Evolutionary conservation across 768 basidiomycete genomes (phyloP), one percentile per base, ranked within the genome.

Genomic region (Peribolospora kevripleyi): DNA sequence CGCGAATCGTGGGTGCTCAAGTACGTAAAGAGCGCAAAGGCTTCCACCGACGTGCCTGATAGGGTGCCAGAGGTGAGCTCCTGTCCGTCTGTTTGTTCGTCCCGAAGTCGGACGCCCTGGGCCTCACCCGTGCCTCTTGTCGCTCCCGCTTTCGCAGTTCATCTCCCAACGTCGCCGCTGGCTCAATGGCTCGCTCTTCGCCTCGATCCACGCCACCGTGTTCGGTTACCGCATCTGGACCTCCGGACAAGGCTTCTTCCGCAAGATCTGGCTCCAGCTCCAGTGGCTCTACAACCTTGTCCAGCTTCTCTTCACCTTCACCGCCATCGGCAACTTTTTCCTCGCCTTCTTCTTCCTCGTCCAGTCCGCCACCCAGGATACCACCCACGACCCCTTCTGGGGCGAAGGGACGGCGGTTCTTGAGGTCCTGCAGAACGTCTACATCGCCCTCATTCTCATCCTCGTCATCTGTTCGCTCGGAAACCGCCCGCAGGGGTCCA

Each of bases 381-480:
- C 73, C 50, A 63, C 69, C 5, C 71, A 67, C 1, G 78, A 82
- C 60, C 84, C 87, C 0, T 91, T 91, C 72, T 64, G 69, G 7
- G 80, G 81, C 49, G 81, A 81, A 46, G 84, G 85, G 36, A 69
- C 72, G 61, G 72, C 76, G 39, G 76, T 78, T 43, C 84, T 88
- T 63, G 79, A 84, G 62, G 71, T 87, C 46, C 50, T 52, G 40
- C 54, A 58, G 50, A 63, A 38, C 43, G 59, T 91, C 51, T 91
- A 88, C 68, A 82, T 91, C 59, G 81, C 75, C 46, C 72, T 88
- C 50, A 71, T 91, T 61, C 87, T 84, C 67, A 75, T 87, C 54
- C 74, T 81, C 59, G 71, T 79, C 52, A 81, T 86, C 52, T 85
- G 84, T 70, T 46, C 49, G 8, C 78, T 90, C 54, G 87, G 87